Percentiles rank a stretch among this genome's conserved stretches.
Evolutionary conservation across 1,139 yeast species (phyloP).

Genomic region (Pneumocystis oryctolagi): DNA sequence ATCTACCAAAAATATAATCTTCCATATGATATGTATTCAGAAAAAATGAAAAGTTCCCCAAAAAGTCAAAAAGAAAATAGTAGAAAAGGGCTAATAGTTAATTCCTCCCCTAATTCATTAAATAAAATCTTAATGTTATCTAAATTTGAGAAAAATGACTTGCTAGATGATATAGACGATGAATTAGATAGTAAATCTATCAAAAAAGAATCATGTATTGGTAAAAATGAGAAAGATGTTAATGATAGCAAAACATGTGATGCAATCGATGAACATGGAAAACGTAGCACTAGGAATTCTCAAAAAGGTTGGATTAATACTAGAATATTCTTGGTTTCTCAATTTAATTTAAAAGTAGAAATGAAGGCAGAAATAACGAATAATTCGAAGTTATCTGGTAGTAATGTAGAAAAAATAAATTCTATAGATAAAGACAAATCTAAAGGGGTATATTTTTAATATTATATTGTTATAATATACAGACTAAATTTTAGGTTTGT

Average conservation of each 20-base stretch:
- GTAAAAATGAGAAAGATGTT: background rate
- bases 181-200: background rate
- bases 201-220: background rate
- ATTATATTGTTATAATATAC: background rate
- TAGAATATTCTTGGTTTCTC: background rate
- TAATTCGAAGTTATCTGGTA: background rate
- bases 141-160: background rate
- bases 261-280: background rate
- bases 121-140: background rate
- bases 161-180: background rate
- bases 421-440: background rate
- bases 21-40: conserved; percentile 26
- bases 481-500: conserved; percentile 10
- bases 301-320: background rate
- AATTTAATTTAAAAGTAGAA: background rate
- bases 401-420: background rate
- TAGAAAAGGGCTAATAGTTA: conserved; percentile 1
- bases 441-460: background rate
- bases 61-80: background rate
- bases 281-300: background rate
- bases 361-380: background rate
- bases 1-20: conserved; percentile 28
- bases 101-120: background rate
- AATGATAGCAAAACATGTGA: background rate
- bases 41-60: conserved; percentile 4